These are phyloP conservation scores for Podospora pseudoanserina DNA, from an alignment of 495 filamentous ascomycete genomes.

Conservation along the genomic window DNA sequence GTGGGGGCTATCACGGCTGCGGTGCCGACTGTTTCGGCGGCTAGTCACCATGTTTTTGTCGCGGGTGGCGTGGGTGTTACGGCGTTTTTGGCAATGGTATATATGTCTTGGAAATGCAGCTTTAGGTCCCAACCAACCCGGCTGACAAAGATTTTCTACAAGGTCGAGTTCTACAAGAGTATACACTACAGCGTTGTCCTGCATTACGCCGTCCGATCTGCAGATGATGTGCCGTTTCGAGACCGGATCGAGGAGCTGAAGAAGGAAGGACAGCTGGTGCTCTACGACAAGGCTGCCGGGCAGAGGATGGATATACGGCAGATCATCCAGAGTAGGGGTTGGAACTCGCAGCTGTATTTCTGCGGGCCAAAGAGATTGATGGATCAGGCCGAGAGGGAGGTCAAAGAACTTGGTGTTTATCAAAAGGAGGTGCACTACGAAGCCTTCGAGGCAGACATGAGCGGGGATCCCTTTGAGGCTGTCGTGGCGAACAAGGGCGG, in stretches of 20 bases:
- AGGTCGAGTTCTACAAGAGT: conserved; percentile 28
- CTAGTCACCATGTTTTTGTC: conserved; percentile 50
- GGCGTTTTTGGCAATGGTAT: conserved; percentile 40
- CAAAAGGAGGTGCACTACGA: conserved; percentile 53
- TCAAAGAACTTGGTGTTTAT: conserved; percentile 35
- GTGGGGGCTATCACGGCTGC: conserved; percentile 41
- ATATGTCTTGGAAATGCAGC: background rate
- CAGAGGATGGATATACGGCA: conserved; percentile 44
- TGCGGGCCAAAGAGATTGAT: conserved; percentile 54
- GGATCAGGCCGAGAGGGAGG: conserved; percentile 39
- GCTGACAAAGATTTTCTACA: background rate
- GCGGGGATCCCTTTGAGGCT: conserved; percentile 55
- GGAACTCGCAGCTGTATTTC: conserved; percentile 52
- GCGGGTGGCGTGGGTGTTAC: conserved; percentile 53
- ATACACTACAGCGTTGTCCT: conserved; percentile 45
- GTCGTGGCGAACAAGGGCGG: conserved; percentile 37
- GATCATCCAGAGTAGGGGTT: conserved; percentile 38
- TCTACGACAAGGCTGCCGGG: conserved; percentile 48
- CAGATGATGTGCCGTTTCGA: conserved; percentile 46
- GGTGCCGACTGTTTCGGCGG: conserved; percentile 31
- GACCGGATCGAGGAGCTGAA: conserved; percentile 35
- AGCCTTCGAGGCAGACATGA: conserved; percentile 48
- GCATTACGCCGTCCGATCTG: conserved; percentile 49
- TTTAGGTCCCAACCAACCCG: background rate
- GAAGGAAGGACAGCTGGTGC: conserved; percentile 27